Evolutionary conservation across 352 stramenopile species (phyloP).

Genomic region (Thalassiosira livingstoniorum): DNA sequence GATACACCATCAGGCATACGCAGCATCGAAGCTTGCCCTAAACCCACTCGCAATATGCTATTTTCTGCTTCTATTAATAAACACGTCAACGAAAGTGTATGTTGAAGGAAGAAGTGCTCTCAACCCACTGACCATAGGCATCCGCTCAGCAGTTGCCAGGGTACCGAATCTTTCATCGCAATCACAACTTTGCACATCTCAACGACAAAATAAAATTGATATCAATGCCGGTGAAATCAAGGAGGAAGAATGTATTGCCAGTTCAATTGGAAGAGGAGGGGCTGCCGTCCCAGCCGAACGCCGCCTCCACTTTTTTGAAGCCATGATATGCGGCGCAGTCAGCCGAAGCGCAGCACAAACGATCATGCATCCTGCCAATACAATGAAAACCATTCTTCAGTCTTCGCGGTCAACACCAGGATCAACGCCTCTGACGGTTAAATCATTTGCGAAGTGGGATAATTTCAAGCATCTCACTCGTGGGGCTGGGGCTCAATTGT

Average conservation of each 20-base stretch:
- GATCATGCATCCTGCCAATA: constrained; percentile 88
- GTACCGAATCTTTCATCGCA: constrained; percentile 9
- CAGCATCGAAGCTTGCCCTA: not conserved
- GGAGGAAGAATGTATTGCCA: constrained; percentile 16
- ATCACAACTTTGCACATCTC: not conserved
- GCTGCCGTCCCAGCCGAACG: constrained; percentile 21
- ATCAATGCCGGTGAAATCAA: constrained; percentile 4
- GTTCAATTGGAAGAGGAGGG: constrained; percentile 22
- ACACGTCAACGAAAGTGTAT: constrained; percentile 23
- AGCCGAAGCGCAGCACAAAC: constrained; percentile 85
- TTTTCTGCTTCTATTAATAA: constrained; percentile 19
- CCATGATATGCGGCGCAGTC: constrained; percentile 86
- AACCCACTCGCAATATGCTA: not conserved
- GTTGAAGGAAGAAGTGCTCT: constrained; percentile 28
- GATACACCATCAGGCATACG: not conserved
- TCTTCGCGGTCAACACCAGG: constrained; percentile 60
- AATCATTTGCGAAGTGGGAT: constrained; percentile 64
- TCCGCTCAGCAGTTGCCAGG: constrained; percentile 41
- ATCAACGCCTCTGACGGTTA: constrained; percentile 61
- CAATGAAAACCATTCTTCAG: constrained; percentile 91
- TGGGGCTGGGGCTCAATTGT: constrained; percentile 87
- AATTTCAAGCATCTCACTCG: constrained; percentile 79
- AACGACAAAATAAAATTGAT: not conserved
- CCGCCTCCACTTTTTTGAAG: constrained; percentile 78
- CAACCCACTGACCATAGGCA: constrained; percentile 42